Base-by-base conservation (phyloP, 2,329 filamentous ascomycete species). In the Penicillium sp. region DNA sequence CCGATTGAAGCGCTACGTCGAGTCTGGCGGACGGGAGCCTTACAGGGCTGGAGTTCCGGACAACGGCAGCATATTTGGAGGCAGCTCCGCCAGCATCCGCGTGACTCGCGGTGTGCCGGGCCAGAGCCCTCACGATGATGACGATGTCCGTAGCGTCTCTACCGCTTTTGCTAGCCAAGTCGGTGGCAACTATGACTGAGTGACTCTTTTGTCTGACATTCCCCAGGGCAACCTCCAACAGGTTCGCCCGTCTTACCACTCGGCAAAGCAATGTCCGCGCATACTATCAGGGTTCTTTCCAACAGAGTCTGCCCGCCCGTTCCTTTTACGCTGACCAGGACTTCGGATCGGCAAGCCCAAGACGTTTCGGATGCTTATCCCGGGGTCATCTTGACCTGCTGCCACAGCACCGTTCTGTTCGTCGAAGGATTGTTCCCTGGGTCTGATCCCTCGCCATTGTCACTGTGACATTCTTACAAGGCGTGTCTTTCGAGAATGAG, bases 101-200 rank as follows among this genome's bases (percentile, higher is more conserved):
- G 71, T 75, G 53, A 72, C 73, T 41, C 72, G 73, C 41, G 68
- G 71, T 37, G 59, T 65, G 38, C 64, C 68, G 13, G 69, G 72
- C 22, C 65, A 70, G 48, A 56, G 64, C 33, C 69, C 73, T 37
- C 76, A 85, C 54, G 93, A 98, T 59, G 93, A 98, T 59, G 93
- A 97, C 33, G 58, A 61, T 66, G 88, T 93, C 63, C 88, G 93
- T 72, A 97, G 91, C 70, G 82, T 97, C 63, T 95, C 88, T 64
- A 97, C 93, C 45, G 90, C 90, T 43, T 98, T 97, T 73, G 90
- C 91, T 54, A 96, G 89, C 73, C 93, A 97, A 71, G 83, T 96
- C 59, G 89, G 88, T 49, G 77, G 77, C 37, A 77, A 74, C 59
- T 81, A 81, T 61, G 79, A 82, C 66, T 81, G 77, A 81, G 58